Base-by-base conservation (phyloP, 352 stramenopile species). In the Peronospora belbahrii region DNA sequence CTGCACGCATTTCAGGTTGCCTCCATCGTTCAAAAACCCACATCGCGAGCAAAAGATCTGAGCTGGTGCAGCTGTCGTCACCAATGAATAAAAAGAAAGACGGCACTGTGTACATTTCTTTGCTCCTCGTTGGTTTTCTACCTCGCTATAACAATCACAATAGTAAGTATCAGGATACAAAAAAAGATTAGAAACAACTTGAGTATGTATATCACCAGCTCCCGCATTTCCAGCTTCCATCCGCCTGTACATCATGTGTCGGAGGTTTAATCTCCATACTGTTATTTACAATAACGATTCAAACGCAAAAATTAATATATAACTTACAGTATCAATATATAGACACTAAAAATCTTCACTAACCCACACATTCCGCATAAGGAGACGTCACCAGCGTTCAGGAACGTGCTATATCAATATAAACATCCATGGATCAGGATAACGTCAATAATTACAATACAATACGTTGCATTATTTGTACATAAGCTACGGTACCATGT, bases 1-100 rank as follows among this genome's bases (percentile, higher is more conserved):
- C 53, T 86, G 70, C 18, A 85, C 71, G 42, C 80, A 92, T 36
- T 62, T 67, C 13, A 66, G 43, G 35, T 85, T 85, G 20, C 48
- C 70, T 47, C 74, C 77, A 41, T 85, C 66, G 35, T 89, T 92
- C 10, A 87, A 53, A 27, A 89, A 87, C 0, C 77, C 72, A 32
- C 80, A 92, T 40, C 68, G 56, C 6, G 74, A 72, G 50, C 80
- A 89, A 48, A 87, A 88, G 56, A 89, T 84, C 49, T 88, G 69
- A 7, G 78, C 72, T 23, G 79, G 79, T 20, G 64, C 70, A 13
- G 72, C 63, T 42, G 72, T 88, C 13, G 73, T 83, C 41, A 88
- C 79, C 8, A 64, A 36, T 23, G 70, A 81, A 38, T 72, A 85
- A 54, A 86, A 77, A 33, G 68, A 70, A 41, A 78, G 62, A 27